A percentile compares a stretch with the other conserved stretches of the same genome.
phyloP scores from a whole-genome alignment of 1,284 basidiomycete genomes.

The Lentinus polychrous region DNA sequence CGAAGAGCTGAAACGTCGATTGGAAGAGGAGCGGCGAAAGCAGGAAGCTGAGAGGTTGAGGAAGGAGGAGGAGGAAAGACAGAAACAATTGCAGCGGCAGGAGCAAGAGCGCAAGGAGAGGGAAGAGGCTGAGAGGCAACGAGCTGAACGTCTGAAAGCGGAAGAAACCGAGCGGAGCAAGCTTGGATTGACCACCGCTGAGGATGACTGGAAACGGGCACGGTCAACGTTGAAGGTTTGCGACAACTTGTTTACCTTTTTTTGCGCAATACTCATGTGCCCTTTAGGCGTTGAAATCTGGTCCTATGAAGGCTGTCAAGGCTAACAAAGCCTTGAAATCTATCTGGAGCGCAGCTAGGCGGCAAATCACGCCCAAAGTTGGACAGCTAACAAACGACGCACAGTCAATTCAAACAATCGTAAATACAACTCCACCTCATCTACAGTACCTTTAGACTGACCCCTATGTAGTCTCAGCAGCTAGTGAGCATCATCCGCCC shows the following conservation, averaged over 20 bases:
- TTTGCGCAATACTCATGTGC: conserved; percentile 5
- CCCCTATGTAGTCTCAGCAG: conserved; percentile 46
- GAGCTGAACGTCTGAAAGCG: conserved; percentile 24
- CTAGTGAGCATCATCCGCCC: conserved; percentile 48
- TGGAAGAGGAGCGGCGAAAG: conserved; percentile 27
- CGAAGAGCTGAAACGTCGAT: conserved; percentile 21
- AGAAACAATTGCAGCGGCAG: conserved; percentile 30
- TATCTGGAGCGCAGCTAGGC: conserved; percentile 59
- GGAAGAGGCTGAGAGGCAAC: conserved; percentile 24
- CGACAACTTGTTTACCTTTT: conserved; percentile 2
- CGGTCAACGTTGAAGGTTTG: conserved; percentile 54
- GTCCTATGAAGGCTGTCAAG: conserved; percentile 74
- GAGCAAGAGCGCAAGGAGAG: conserved; percentile 32
- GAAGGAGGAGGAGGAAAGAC: conserved; percentile 27
- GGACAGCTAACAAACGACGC: conserved; percentile 87
- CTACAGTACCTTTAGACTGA: conserved; percentile 5
- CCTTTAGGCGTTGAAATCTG: conserved; percentile 59
- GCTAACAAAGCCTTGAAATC: conserved; percentile 47
- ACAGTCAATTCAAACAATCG: conserved; percentile 63
- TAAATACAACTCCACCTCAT: conserved; percentile 33
- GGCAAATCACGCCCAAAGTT: conserved; percentile 85
- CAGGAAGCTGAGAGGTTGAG: conserved; percentile 21
- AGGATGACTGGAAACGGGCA: conserved; percentile 65
- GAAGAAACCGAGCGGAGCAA: conserved; percentile 24
- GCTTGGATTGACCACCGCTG: conserved; percentile 45